These are phyloP conservation scores for Aspergillus asperescens DNA, from an alignment of 495 filamentous ascomycete genomes.

Conservation along the genomic window DNA sequence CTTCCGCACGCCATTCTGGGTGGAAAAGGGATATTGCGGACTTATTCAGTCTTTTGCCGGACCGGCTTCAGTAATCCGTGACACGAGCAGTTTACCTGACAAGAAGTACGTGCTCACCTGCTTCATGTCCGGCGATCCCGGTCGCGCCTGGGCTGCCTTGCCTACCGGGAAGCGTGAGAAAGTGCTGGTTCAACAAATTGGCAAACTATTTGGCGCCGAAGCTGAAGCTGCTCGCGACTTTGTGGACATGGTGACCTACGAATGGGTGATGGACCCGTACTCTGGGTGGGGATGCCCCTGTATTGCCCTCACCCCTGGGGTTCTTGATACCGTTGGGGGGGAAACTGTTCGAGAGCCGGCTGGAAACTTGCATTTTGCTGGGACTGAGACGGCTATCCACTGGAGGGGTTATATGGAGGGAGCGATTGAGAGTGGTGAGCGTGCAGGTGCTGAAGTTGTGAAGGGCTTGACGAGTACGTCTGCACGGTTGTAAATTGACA, in stretches of 20 bases:
- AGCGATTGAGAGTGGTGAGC: slow-evolving; percentile 30
- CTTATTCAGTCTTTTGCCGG: slow-evolving; percentile 30
- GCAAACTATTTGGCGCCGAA: slow-evolving; percentile 1
- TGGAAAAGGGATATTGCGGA: slow-evolving; percentile 28
- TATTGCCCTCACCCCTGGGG: slow-evolving; percentile 17
- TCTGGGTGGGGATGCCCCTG: slow-evolving; percentile 25
- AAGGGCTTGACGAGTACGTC: not conserved
- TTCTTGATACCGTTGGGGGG: slow-evolving; percentile 19
- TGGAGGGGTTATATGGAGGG: slow-evolving; percentile 50
- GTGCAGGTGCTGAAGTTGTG: slow-evolving; percentile 35
- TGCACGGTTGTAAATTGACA: not conserved
- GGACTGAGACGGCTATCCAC: slow-evolving; percentile 35
- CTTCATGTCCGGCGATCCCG: slow-evolving; percentile 34
- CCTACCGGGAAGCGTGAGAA: slow-evolving; percentile 12
- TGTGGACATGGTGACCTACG: slow-evolving; percentile 19
- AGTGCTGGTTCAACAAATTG: slow-evolving; percentile 10
- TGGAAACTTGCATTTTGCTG: slow-evolving; percentile 40
- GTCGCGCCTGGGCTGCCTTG: slow-evolving; percentile 26
- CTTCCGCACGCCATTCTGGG: slow-evolving; percentile 40
- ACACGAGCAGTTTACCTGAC: slow-evolving; percentile 32
- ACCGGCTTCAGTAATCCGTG: slow-evolving; percentile 34
- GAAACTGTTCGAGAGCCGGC: slow-evolving; percentile 19
- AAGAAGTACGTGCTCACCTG: slow-evolving; percentile 37
- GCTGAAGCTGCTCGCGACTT: slow-evolving; percentile 1
- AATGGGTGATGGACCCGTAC: slow-evolving; percentile 27